Conservation (phyloP, 805 yeast genomes). For the Ogataea salicorniae region DNA sequence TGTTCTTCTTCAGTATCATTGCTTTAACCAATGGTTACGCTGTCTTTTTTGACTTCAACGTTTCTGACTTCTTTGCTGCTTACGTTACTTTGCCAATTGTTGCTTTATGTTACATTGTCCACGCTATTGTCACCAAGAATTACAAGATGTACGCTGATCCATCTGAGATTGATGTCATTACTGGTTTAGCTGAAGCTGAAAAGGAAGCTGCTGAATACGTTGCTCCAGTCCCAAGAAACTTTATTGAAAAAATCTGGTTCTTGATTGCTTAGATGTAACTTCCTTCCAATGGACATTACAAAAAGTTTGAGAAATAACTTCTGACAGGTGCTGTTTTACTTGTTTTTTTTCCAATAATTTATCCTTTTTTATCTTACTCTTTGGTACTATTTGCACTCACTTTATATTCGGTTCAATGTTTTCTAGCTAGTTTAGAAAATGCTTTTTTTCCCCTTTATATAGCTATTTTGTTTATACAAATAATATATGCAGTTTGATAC, state of each 20-base stretch:
- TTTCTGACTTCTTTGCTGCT: conserved; percentile 57
- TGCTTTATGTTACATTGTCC: conserved; percentile 47
- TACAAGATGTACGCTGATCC: conserved; percentile 43
- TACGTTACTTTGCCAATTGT: conserved; percentile 57
- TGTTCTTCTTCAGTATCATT: conserved; percentile 39
- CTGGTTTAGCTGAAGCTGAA: conserved; percentile 50
- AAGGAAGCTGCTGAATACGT: conserved; percentile 39
- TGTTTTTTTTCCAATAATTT: no score
- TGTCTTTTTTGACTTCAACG: conserved; percentile 48
- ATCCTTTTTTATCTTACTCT: no score
- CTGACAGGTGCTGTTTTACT: no score
- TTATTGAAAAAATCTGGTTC: conserved; percentile 38
- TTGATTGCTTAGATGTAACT: conserved; percentile 25
- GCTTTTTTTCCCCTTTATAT: no score
- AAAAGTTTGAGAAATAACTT: no score
- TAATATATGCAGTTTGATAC: no score
- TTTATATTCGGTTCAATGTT: no score
- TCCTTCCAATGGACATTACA: neutral
- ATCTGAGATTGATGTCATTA: conserved; percentile 49
- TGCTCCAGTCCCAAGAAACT: conserved; percentile 33
- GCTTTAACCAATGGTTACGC: conserved; percentile 54
- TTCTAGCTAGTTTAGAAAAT: no score
- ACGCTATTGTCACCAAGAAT: conserved; percentile 40
- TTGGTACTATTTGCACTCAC: no score
- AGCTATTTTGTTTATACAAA: no score